Conservation (phyloP, 305 asterid species). For the Fraxinus baroniana region DNA sequence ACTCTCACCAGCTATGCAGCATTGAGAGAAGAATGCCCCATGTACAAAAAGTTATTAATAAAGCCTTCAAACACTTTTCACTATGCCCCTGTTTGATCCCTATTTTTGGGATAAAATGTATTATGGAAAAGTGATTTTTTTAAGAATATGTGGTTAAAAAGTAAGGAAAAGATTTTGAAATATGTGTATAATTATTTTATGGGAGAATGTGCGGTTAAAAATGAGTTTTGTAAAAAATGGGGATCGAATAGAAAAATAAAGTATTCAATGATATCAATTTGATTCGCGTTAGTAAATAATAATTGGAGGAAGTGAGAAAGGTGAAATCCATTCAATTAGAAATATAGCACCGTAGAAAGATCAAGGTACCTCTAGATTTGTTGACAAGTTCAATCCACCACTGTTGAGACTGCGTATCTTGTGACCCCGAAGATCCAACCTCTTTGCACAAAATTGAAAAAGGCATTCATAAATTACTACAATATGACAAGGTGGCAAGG, state of each 20-base stretch:
- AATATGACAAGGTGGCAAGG: slow-evolving; percentile 12
- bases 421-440: slow-evolving; percentile 99
- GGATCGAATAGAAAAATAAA: not conserved
- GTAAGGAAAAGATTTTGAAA: not conserved
- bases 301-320: not conserved
- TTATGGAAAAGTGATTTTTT: not conserved
- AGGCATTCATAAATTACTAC: slow-evolving; percentile 19
- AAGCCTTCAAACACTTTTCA: not conserved
- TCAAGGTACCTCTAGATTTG: slow-evolving; percentile 82
- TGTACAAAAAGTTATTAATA: not conserved
- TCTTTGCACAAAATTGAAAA: slow-evolving; percentile 49
- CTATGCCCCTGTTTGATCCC: not conserved
- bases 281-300: not conserved
- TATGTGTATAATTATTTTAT: not conserved
- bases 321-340: not conserved
- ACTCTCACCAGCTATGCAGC: slow-evolving; percentile 12
- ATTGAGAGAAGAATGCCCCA: not conserved
- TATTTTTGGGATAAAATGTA: not conserved
- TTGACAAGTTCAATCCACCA: slow-evolving; percentile 73
- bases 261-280: not conserved
- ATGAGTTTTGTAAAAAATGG: not conserved
- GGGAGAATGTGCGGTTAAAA: not conserved
- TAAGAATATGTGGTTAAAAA: not conserved
- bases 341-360: not conserved
- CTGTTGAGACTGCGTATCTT: slow-evolving; percentile 74